A percentile compares a stretch with the other conserved stretches of the same genome.
These are phyloP conservation scores for Xylaria sp. DNA, from an alignment of 2,329 filamentous ascomycete species.

Conservation along the genomic window DNA sequence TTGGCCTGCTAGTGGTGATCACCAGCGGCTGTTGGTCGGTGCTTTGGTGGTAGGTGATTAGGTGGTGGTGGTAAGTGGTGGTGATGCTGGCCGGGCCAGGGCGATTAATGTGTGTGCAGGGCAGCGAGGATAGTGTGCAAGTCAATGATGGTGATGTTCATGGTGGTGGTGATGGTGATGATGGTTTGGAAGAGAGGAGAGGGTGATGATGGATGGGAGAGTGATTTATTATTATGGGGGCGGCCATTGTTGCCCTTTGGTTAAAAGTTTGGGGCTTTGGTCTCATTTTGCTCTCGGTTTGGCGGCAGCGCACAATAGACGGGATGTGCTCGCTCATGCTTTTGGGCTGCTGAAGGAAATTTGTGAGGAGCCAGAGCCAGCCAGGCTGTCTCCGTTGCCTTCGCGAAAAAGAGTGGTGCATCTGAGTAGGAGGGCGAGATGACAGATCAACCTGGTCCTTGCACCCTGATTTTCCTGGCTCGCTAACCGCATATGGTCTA, in stretches of 20 bases:
- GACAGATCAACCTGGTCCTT: slow-evolving; percentile 37
- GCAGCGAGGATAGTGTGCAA: slow-evolving; percentile 33
- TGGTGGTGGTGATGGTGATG: slow-evolving; percentile 36
- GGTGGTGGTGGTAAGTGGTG: slow-evolving; percentile 34
- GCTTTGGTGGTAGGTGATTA: slow-evolving; percentile 24
- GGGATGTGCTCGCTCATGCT: slow-evolving; percentile 46
- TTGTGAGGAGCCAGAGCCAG: slow-evolving; percentile 44
- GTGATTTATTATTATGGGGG: slow-evolving; percentile 52
- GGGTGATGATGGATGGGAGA: slow-evolving; percentile 44
- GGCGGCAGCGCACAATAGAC: slow-evolving; percentile 47
- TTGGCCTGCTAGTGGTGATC: background rate
- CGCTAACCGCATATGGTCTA: slow-evolving; percentile 31
- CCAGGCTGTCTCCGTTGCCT: slow-evolving; percentile 43
- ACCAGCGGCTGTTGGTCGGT: background rate
- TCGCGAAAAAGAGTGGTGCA: slow-evolving; percentile 44
- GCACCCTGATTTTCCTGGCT: slow-evolving; percentile 29
- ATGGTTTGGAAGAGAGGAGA: slow-evolving; percentile 32
- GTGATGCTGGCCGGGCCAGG: slow-evolving; percentile 36
- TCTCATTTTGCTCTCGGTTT: slow-evolving; percentile 51
- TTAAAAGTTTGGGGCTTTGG: slow-evolving; percentile 52
- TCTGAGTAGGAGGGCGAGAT: slow-evolving; percentile 35
- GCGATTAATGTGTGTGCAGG: slow-evolving; percentile 36
- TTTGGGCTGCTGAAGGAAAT: slow-evolving; percentile 45
- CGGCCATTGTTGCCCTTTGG: slow-evolving; percentile 50
- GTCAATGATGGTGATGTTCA: slow-evolving; percentile 35